Evolutionary conservation across 2,329 filamentous ascomycete genomes (phyloP), one percentile per base, ranked within the genome.

Genomic region (Trichoderma breve): DNA sequence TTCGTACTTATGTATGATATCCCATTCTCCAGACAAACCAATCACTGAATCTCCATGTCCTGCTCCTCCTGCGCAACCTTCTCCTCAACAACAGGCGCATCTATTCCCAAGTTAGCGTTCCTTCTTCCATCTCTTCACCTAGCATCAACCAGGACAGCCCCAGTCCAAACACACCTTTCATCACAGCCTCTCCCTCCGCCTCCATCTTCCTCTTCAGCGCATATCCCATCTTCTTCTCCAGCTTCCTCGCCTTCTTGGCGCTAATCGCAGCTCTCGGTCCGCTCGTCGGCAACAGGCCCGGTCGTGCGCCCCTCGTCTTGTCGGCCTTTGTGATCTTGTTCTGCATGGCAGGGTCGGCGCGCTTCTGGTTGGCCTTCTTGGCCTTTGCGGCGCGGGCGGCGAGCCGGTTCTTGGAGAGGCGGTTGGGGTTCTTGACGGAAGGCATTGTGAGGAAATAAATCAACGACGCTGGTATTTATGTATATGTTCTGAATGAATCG

Each of bases 371-470:
- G 62, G 80, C 77, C 74, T 86, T 86, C 67, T 82, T 83, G 53
- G 81, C 80, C 74, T 81, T 84, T 68, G 84, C 81, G 24, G 83
- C 82, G 73, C 83, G 82, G 43, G 85, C 85, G 21, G 82, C 82
- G 51, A 86, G 80, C 15, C 86, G 84, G 83, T 88, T 88, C 77
- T 85, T 85, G 68, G 86, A 88, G 11, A 83, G 83, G 61, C 82
- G 83, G 83, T 89, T 89, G 77, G 87, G 87, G 81, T 88, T 90
- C 74, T 86, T 86, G 76, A 88, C 84, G 62, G 87, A 89, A 18
- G 85, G 84, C 86, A 88, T 89, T 60, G 30, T 34, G 28, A 30
- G 15, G 3, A 12, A 32, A 7, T 12, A 18, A 32, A 60, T 32
- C 30, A 12, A 32, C 9, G 28, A 34, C 47, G 30, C 57, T 60